Evolutionary conservation across 2,329 filamentous ascomycete species (phyloP).

Genomic region (Blastomyces emzantsi): DNA sequence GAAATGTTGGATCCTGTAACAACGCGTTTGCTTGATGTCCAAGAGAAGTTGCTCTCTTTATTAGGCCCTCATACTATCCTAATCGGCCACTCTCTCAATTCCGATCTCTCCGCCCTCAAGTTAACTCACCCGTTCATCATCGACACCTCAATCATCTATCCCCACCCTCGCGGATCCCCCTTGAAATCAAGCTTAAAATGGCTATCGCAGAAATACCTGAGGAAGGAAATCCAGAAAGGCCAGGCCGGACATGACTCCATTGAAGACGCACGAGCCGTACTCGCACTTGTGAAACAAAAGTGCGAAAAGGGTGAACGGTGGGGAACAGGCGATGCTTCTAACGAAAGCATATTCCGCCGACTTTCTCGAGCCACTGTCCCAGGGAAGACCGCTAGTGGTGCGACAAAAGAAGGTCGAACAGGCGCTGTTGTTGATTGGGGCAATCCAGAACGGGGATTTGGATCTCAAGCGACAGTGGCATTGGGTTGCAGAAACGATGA

Average conservation of each 20-base stretch:
- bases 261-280: slow-evolving; percentile 82
- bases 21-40: slow-evolving; percentile 75
- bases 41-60: slow-evolving; percentile 62
- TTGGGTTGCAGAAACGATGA: slow-evolving; percentile 51
- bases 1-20: slow-evolving; percentile 74
- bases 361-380: slow-evolving; percentile 48
- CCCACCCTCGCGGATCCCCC: slow-evolving; percentile 80
- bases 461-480: slow-evolving; percentile 46
- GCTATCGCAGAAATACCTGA: slow-evolving; percentile 75
- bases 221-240: slow-evolving; percentile 79
- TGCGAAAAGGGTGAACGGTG: slow-evolving; percentile 85
- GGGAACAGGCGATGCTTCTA: slow-evolving; percentile 68
- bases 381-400: slow-evolving; percentile 24
- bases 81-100: slow-evolving; percentile 41
- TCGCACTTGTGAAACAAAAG: slow-evolving; percentile 91
- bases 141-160: slow-evolving; percentile 83
- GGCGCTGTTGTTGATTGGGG: slow-evolving; percentile 79
- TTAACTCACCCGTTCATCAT: slow-evolving; percentile 88
- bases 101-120: slow-evolving; percentile 64
- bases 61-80: slow-evolving; percentile 45
- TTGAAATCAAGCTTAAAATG: slow-evolving; percentile 87
- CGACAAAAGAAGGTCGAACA: slow-evolving; percentile 26
- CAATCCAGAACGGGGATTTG: slow-evolving; percentile 57
- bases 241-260: slow-evolving; percentile 76
- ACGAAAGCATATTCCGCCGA: slow-evolving; percentile 83